A percentile compares a stretch with the other conserved stretches of the same genome.
Evolutionary conservation across 2,329 filamentous ascomycete species (phyloP).

Genomic region (Pleoardoris graminearum): DNA sequence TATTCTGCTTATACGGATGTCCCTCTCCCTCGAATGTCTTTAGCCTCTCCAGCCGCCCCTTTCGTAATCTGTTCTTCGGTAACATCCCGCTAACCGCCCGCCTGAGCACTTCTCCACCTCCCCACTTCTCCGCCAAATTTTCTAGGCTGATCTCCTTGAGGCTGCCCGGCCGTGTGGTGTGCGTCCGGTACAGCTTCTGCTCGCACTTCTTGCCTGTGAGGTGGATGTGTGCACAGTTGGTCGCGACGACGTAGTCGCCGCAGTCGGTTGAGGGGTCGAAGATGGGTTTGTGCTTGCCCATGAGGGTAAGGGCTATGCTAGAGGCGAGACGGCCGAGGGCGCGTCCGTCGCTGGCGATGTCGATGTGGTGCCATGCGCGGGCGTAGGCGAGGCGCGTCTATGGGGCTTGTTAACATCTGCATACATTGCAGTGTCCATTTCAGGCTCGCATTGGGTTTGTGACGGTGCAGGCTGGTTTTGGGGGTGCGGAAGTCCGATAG

Average conservation of each 20-base stretch:
- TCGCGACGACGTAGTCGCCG: constrained; percentile 97
- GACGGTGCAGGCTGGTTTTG: not conserved
- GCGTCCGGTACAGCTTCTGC: constrained; percentile 95
- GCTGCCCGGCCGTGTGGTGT: constrained; percentile 86
- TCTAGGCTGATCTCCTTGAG: constrained; percentile 93
- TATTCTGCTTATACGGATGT: constrained; percentile 89
- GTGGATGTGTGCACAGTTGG: constrained; percentile 82
- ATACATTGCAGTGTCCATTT: not conserved
- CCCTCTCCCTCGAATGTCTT: constrained; percentile 94
- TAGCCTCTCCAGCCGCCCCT: constrained; percentile 81
- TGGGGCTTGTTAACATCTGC: constrained; percentile 11
- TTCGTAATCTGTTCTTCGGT: constrained; percentile 91
- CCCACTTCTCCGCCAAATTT: constrained; percentile 88
- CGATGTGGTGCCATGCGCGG: constrained; percentile 90
- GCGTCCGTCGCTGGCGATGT: constrained; percentile 68
- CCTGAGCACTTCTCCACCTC: constrained; percentile 85
- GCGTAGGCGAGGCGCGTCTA: constrained; percentile 97
- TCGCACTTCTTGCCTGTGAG: constrained; percentile 89
- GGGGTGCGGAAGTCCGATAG: constrained; percentile 26
- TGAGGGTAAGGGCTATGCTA: constrained; percentile 81
- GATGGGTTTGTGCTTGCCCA: constrained; percentile 99
- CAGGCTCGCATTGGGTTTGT: not conserved
- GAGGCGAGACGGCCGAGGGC: constrained; percentile 89
- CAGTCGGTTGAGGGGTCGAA: constrained; percentile 97
- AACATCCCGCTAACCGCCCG: constrained; percentile 96